Percentiles rank a stretch among this genome's conserved stretches.
Evolutionary conservation across 495 filamentous ascomycete species (phyloP).

Genomic region (Penicillium egyptiacum): DNA sequence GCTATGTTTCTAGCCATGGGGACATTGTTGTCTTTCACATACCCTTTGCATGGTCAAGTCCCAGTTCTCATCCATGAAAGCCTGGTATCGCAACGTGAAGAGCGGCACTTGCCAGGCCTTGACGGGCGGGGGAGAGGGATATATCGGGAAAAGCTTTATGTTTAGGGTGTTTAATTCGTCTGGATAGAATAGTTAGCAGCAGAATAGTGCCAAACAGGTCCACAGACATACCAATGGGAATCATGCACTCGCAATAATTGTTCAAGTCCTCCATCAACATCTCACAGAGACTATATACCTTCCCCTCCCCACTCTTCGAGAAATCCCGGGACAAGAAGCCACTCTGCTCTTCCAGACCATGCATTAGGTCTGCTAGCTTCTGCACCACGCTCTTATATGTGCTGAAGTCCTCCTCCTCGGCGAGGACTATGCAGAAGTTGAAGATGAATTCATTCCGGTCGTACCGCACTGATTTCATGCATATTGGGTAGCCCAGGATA

Average conservation of each 20-base stretch:
- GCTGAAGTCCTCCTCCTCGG: conserved; percentile 64
- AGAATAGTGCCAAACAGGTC: not conserved
- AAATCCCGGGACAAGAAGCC: conserved; percentile 61
- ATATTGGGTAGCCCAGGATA: conserved; percentile 86
- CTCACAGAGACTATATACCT: conserved; percentile 79
- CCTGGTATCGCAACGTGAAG: conserved; percentile 74
- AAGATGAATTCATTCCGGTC: conserved; percentile 96
- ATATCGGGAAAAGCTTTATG: conserved; percentile 89
- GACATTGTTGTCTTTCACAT: conserved; percentile 5
- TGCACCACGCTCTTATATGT: conserved; percentile 79
- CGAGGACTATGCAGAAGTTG: conserved; percentile 88
- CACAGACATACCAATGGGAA: conserved; percentile 69
- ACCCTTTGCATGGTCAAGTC: conserved; percentile 83
- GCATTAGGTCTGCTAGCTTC: conserved; percentile 81
- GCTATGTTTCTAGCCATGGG: not conserved
- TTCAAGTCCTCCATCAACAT: conserved; percentile 93
- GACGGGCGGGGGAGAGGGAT: conserved; percentile 72
- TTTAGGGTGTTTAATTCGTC: conserved; percentile 94
- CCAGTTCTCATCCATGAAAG: conserved; percentile 80
- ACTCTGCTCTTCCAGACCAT: conserved; percentile 82
- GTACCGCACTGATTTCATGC: conserved; percentile 73
- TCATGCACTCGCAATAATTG: conserved; percentile 98
- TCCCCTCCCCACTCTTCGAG: conserved; percentile 54
- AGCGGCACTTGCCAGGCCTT: conserved; percentile 88
- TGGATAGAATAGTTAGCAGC: conserved; percentile 32